Evolutionary conservation across 257 asterid species (phyloP), one percentile per base, ranked within the genome.

Genomic region (Prunella vulgaris): DNA sequence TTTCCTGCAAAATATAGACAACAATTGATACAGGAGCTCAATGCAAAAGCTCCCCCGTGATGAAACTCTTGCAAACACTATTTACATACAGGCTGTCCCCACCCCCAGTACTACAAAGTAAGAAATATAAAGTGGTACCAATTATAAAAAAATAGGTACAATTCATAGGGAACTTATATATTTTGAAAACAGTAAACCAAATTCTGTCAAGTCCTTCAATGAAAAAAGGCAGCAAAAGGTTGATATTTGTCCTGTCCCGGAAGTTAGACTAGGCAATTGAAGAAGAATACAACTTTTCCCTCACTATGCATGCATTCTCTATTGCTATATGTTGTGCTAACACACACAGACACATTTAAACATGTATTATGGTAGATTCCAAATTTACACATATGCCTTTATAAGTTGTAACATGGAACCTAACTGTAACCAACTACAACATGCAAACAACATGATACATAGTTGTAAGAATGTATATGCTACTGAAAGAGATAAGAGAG

Each of bases 1-100:
- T 86, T 82, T 87, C 99, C 99, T 93, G 93, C 82, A 81, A 60
- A 73, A 60, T 20, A 59, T 18, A 42, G 7, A n/a, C 73, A 58
- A 21, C 17, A 20, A 22, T 33, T 30, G 59, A 52, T 35, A 27
- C 65, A 48, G 28, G 58, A 58, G 64, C 64, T 54, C 44, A 73
- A 22, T 20, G 15, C 33, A 48, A 57, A 38, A 56, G 53, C 30
- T 33, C 40, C n/a, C 14, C 35, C 42, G 17, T 58, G 70, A 33
- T 3, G 24, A 30, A 37, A 62, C 10, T 25, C 70, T 17, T 24
- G 66, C 33, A 74, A 54, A 63, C 24, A 65, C 21, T 32, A 63
- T 53, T 57, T 35, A 44, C 51, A 40, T 17, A 61, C 40, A 68
- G 24, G 60, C 40, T 40, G 40, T 53, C 58, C 40, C 68, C 21